Percentiles rank a stretch among this genome's conserved stretches.
These are phyloP conservation scores for Cyberlindnera americana DNA, from an alignment of 805 yeast species.

Conservation along the genomic window DNA sequence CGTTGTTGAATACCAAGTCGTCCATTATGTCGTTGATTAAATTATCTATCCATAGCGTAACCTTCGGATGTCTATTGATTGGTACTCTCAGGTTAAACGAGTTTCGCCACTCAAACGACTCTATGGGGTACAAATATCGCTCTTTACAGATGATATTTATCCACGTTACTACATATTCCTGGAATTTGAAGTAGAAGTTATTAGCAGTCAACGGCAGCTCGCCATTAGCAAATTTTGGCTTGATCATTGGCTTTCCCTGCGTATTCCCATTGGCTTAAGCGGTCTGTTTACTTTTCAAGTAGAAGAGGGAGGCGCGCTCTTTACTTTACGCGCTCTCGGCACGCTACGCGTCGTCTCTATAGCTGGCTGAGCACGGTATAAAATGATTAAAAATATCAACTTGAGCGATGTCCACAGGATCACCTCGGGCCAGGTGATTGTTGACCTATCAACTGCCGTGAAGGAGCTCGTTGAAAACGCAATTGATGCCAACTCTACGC, in stretches of 20 bases:
- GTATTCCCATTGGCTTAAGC: too few species aligned
- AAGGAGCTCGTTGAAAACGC: conserved; percentile 88
- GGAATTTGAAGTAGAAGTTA: conserved; percentile 14
- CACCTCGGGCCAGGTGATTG: conserved; percentile 92
- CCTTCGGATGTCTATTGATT: conserved; percentile 43
- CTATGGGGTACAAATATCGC: conserved; percentile 35
- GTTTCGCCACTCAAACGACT: conserved; percentile 33
- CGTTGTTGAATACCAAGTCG: conserved; percentile 21
- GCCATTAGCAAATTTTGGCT: conserved; percentile 4
- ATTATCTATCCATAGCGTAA: conserved; percentile 14
- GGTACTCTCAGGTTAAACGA: conserved; percentile 43
- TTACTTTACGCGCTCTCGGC: too few species aligned
- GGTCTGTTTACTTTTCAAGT: too few species aligned
- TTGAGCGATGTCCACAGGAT: conserved; percentile 60
- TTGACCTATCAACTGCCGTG: conserved; percentile 69
- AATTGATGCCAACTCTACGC: conserved; percentile 71
- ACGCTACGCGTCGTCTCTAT: too few species aligned
- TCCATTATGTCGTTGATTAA: conserved; percentile 16
- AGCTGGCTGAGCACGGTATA: too few species aligned
- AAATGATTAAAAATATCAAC: conserved; percentile 12
- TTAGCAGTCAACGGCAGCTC: conserved; percentile 12
- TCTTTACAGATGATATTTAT: conserved; percentile 34
- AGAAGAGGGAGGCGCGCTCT: too few species aligned
- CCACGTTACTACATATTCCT: conserved; percentile 34
- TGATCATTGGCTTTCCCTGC: too few species aligned